A percentile compares a stretch with the other conserved stretches of the same genome.
phyloP scores from a whole-genome alignment of 805 yeast genomes.

The Nakazawaea laoshanensis region DNA sequence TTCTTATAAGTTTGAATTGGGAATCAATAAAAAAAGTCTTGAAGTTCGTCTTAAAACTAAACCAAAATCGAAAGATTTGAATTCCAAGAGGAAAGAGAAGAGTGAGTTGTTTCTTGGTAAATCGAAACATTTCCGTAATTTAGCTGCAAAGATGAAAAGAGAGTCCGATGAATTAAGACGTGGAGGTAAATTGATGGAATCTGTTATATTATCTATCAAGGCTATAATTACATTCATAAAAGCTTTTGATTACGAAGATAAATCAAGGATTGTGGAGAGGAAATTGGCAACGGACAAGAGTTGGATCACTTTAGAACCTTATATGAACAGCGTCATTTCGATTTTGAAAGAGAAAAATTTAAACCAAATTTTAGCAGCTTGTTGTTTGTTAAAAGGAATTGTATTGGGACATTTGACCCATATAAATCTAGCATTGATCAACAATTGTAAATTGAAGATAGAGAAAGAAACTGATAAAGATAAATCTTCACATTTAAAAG shows the following conservation, averaged over 20 bases:
- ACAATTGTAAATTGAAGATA: slow-evolving; percentile 2
- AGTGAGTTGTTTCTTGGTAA: slow-evolving; percentile 10
- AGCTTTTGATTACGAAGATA: slow-evolving; percentile 11
- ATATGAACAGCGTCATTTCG: slow-evolving; percentile 4
- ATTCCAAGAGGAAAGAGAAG: slow-evolving; percentile 8
- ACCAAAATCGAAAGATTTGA: no score
- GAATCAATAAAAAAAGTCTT: neutral
- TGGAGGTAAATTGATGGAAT: neutral
- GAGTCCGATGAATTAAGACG: slow-evolving; percentile 6
- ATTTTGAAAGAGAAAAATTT: slow-evolving; percentile 1
- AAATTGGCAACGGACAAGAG: slow-evolving; percentile 8
- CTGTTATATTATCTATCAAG: slow-evolving; percentile 2
- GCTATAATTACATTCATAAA: slow-evolving; percentile 9
- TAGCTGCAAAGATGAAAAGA: slow-evolving; percentile 10
- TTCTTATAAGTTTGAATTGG: slow-evolving; percentile 3
- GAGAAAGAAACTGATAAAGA: slow-evolving; percentile 1
- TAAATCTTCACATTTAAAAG: slow-evolving; percentile 1
- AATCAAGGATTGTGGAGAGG: slow-evolving; percentile 10
- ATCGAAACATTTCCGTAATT: slow-evolving; percentile 10
- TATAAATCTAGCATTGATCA: slow-evolving; percentile 1
- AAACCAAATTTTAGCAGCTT: slow-evolving; percentile 4
- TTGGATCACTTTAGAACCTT: slow-evolving; percentile 9
- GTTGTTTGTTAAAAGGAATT: slow-evolving; percentile 6
- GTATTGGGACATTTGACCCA: slow-evolving; percentile 6
- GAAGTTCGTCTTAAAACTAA: neutral